phyloP scores from a whole-genome alignment of 768 basidiomycete genomes.

The Pisolithus sp. region DNA sequence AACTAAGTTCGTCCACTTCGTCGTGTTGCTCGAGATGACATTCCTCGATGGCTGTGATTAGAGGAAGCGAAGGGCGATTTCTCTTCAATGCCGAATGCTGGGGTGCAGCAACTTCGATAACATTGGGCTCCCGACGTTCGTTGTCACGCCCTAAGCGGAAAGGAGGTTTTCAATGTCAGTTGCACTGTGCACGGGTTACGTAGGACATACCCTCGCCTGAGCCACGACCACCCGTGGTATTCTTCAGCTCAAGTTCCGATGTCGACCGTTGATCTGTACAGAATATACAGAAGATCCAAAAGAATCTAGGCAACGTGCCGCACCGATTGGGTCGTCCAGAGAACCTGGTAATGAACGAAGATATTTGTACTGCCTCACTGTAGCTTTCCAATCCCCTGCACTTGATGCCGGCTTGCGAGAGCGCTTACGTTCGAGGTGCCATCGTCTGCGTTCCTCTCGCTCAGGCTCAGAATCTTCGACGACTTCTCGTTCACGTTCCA shows the following conservation, averaged over 20 bases:
- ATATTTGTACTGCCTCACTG: not conserved
- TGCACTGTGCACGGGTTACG: too few relatives aligned
- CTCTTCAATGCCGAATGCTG: not conserved
- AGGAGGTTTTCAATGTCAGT: too few relatives aligned
- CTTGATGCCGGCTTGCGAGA: not conserved
- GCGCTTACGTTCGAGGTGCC: not conserved
- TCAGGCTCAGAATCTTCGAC: conserved; percentile 74
- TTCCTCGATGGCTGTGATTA: conserved; percentile 8
- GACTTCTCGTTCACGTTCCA: conserved; percentile 27
- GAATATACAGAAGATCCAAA: too few relatives aligned
- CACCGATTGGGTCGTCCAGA: not conserved
- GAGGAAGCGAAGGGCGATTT: conserved; percentile 7
- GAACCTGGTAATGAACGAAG: too few relatives aligned
- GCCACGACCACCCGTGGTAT: too few relatives aligned
- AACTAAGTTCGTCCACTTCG: conserved; percentile 19
- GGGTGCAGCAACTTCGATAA: not conserved
- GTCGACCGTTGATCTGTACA: too few relatives aligned
- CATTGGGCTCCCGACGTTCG: not conserved
- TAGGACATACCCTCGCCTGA: too few relatives aligned
- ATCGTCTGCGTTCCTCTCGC: conserved; percentile 35
- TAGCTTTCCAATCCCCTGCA: not conserved
- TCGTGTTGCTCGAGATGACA: conserved; percentile 10
- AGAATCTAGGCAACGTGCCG: too few relatives aligned
- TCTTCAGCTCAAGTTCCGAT: too few relatives aligned
- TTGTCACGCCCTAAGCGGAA: too few relatives aligned